These are phyloP conservation scores for Aureobasidium subglaciale DNA, from an alignment of 2,329 filamentous ascomycete genomes.

Conservation along the genomic window DNA sequence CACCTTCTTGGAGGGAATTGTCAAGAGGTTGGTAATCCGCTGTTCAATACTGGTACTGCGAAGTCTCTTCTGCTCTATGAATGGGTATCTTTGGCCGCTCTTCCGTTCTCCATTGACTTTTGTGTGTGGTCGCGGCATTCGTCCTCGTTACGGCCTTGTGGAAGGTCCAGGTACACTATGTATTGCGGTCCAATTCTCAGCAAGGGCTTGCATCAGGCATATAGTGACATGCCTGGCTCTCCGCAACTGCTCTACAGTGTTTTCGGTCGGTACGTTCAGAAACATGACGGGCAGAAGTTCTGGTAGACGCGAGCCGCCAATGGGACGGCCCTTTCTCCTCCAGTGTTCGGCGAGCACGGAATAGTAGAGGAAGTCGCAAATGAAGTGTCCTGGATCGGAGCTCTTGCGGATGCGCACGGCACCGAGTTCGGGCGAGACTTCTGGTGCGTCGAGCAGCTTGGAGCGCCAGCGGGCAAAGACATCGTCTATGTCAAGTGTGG, in stretches of 20 bases:
- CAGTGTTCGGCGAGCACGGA: slow-evolving; percentile 31
- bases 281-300: slow-evolving; percentile 32
- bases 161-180: neutral
- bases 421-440: slow-evolving; percentile 23
- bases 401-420: slow-evolving; percentile 29
- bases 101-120: neutral
- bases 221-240: slow-evolving; percentile 27
- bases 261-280: slow-evolving; percentile 36
- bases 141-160: neutral
- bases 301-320: slow-evolving; percentile 5
- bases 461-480: slow-evolving; percentile 25
- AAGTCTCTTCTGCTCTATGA: too few relatives aligned
- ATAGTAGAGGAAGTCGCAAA: slow-evolving; percentile 42
- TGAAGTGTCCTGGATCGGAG: slow-evolving; percentile 36
- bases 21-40: neutral
- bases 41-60: too few relatives aligned
- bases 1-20: too few relatives aligned
- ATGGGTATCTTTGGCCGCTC: neutral
- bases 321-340: slow-evolving; percentile 16
- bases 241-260: slow-evolving; percentile 27
- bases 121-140: neutral
- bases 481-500: slow-evolving; percentile 26
- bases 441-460: slow-evolving; percentile 22
- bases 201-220: slow-evolving; percentile 31
- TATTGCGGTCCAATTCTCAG: slow-evolving; percentile 24